Percentiles rank a stretch among this genome's conserved stretches.
These are phyloP conservation scores for Hypoxylon sp. DNA, from an alignment of 2,329 filamentous ascomycete species.

Conservation along the genomic window DNA sequence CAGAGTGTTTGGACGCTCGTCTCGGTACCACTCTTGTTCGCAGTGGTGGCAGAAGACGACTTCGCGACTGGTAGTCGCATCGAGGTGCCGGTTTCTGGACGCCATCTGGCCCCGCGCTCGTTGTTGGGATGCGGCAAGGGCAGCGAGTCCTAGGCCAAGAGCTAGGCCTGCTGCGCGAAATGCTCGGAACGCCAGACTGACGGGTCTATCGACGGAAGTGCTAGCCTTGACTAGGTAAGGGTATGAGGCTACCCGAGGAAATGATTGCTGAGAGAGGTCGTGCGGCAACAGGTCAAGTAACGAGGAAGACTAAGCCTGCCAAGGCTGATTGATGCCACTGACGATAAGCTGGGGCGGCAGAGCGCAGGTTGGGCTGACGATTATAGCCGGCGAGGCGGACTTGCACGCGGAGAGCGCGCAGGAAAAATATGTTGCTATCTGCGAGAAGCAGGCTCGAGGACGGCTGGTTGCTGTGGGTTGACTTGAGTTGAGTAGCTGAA, in stretches of 20 bases:
- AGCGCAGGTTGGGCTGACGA: constrained; percentile 17
- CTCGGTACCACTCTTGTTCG: constrained; percentile 79
- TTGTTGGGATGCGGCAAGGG: constrained; percentile 62
- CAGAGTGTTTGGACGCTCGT: constrained; percentile 66
- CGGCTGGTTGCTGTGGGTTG: constrained; percentile 14
- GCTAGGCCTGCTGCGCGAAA: constrained; percentile 62
- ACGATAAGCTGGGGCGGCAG: neutral
- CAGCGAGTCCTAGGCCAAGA: constrained; percentile 66
- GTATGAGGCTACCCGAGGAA: neutral
- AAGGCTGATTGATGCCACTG: constrained; percentile 16
- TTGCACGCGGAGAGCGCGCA: constrained; percentile 13
- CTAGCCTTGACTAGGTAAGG: constrained; percentile 1
- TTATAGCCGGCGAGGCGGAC: constrained; percentile 24
- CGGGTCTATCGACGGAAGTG: constrained; percentile 37
- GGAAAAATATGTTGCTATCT: constrained; percentile 1
- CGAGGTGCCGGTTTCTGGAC: constrained; percentile 53
- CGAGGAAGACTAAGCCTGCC: constrained; percentile 14
- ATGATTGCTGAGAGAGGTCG: constrained; percentile 2
- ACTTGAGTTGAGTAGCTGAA: constrained; percentile 22
- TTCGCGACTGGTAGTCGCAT: constrained; percentile 64
- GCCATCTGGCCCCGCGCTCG: constrained; percentile 52
- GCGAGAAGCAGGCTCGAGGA: constrained; percentile 12
- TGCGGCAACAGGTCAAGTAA: no score
- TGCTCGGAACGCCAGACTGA: constrained; percentile 64
- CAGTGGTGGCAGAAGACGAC: constrained; percentile 89